Percentiles rank a stretch among this genome's conserved stretches.
phyloP scores from a whole-genome alignment of 2,329 filamentous ascomycete species.

The Paecilomyces sp. region DNA sequence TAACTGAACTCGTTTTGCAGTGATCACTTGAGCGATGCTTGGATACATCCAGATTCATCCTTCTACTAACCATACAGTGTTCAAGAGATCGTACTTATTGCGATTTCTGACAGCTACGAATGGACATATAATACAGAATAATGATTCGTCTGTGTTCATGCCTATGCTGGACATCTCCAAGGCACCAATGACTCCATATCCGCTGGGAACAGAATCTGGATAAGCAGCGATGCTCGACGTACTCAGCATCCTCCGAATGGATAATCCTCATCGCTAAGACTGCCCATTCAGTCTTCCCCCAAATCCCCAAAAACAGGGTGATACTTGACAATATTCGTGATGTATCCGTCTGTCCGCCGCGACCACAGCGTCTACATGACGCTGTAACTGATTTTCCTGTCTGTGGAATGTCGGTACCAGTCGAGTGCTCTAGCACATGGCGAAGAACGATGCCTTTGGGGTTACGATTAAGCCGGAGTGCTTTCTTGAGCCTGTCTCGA shows the following conservation, averaged over 20 bases:
- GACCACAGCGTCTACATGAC: conserved; percentile 44
- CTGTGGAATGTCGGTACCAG: conserved; percentile 68
- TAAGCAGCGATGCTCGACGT: not conserved
- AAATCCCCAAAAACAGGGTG: not conserved
- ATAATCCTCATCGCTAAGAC: not conserved
- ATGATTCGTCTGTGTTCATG: too few relatives aligned
- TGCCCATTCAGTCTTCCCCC: not conserved
- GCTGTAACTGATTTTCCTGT: conserved; percentile 53
- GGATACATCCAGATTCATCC: too few relatives aligned
- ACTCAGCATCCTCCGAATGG: not conserved
- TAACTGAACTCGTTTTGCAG: not conserved
- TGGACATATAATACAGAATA: too few relatives aligned
- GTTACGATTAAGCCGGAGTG: conserved; percentile 99
- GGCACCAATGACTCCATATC: too few relatives aligned
- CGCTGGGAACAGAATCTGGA: too few relatives aligned
- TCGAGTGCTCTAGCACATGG: conserved; percentile 61
- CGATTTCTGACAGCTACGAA: too few relatives aligned
- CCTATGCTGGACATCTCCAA: too few relatives aligned
- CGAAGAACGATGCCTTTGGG: conserved; percentile 60
- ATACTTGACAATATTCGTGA: not conserved
- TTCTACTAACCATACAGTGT: too few relatives aligned
- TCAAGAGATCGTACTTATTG: too few relatives aligned
- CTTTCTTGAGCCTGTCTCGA: conserved; percentile 76
- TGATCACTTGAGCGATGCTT: too few relatives aligned
- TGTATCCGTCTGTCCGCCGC: conserved; percentile 32